Conservation (phyloP, 23 red algal genomes). For the Agarophyton chilense region DNA sequence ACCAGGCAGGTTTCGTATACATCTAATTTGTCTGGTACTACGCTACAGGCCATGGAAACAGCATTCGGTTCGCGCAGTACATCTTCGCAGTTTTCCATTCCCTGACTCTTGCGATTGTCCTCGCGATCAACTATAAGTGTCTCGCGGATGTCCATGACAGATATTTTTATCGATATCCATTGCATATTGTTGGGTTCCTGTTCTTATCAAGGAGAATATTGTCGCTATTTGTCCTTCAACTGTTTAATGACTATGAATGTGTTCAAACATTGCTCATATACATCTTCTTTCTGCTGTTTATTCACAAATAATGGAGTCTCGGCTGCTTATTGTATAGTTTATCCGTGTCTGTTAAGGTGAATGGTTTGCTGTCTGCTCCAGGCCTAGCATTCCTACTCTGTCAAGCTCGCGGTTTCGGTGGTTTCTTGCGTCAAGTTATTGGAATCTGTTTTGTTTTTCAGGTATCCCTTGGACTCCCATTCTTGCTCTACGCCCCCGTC, state of each 20-base stretch:
- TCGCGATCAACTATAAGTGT: constrained; percentile 2
- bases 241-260: constrained; percentile 97
- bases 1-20: constrained; percentile 85
- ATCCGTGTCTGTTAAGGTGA: no score
- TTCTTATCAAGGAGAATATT: constrained; percentile 77
- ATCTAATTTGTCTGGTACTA: constrained; percentile 54
- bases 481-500: no score
- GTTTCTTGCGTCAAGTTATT: no score
- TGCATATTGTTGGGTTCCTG: no score
- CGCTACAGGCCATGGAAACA: no score
- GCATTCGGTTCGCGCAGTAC: constrained; percentile 4
- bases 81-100: constrained; percentile 32
- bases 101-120: neutral
- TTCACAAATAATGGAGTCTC: no score
- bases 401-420: no score
- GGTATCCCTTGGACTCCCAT: no score
- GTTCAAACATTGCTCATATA: constrained; percentile 76
- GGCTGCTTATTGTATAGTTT: no score
- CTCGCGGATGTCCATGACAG: neutral
- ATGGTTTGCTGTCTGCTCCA: no score
- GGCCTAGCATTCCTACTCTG: no score
- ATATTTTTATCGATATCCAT: neutral
- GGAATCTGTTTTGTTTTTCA: no score
- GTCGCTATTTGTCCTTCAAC: constrained; percentile 85
- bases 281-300: constrained; percentile 66